These are phyloP conservation scores for Colletotrichum horii DNA, from an alignment of 2,329 filamentous ascomycete genomes.

Conservation along the genomic window DNA sequence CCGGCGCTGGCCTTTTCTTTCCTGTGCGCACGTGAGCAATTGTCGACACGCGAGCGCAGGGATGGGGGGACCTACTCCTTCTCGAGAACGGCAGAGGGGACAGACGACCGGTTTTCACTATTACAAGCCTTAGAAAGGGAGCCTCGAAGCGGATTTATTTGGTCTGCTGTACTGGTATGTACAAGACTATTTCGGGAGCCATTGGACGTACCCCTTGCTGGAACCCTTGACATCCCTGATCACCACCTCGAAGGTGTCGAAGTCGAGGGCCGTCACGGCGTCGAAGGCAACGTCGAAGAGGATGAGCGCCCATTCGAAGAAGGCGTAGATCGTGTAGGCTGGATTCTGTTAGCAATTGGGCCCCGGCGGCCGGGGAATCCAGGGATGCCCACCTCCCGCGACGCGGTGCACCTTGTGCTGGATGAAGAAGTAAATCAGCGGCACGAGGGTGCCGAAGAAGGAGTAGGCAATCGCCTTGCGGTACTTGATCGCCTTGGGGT, in stretches of 20 bases:
- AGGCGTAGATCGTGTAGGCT: slow-evolving; percentile 98
- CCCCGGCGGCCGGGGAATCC: not conserved
- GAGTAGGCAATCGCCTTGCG: slow-evolving; percentile 81
- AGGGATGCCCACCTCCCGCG: slow-evolving; percentile 75
- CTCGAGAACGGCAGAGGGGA: slow-evolving; percentile 61
- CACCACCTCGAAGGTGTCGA: slow-evolving; percentile 84
- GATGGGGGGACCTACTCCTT: slow-evolving; percentile 69
- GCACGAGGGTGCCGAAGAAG: slow-evolving; percentile 91
- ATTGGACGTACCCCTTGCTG: slow-evolving; percentile 97
- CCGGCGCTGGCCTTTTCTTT: slow-evolving; percentile 77
- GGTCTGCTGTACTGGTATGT: slow-evolving; percentile 36
- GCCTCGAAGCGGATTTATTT: slow-evolving; percentile 33
- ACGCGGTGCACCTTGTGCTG: slow-evolving; percentile 97
- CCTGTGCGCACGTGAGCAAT: slow-evolving; percentile 45
- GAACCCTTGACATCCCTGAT: slow-evolving; percentile 87
- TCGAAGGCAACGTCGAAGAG: slow-evolving; percentile 96
- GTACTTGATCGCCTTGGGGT: slow-evolving; percentile 83
- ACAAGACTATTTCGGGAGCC: slow-evolving; percentile 82
- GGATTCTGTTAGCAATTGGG: slow-evolving; percentile 19
- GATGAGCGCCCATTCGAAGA: slow-evolving; percentile 97
- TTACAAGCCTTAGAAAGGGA: slow-evolving; percentile 44
- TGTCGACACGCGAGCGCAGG: not conserved
- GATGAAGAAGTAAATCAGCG: slow-evolving; percentile 95
- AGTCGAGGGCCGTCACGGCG: slow-evolving; percentile 91
- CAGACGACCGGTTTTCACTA: slow-evolving; percentile 54